Percentiles rank a stretch among this genome's conserved stretches.
Conservation (phyloP, 1,139 yeast genomes). For the Taphrina wiesneri region DNA sequence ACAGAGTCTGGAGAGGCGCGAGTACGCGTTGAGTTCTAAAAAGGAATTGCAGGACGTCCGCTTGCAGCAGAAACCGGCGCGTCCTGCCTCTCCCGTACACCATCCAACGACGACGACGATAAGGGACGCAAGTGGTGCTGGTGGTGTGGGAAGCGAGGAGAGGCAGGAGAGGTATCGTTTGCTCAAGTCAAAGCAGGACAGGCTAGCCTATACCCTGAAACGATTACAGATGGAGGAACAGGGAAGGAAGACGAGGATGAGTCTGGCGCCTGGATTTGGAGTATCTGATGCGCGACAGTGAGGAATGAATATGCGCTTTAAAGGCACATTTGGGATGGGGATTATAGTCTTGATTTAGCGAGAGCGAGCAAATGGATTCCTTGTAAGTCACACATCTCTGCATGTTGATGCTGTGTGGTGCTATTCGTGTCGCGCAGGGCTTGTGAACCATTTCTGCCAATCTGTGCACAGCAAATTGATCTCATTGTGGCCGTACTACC, state of each 20-base stretch:
- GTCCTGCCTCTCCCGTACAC: not conserved
- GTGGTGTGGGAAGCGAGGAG: not conserved
- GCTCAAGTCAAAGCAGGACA: slow-evolving; percentile 26
- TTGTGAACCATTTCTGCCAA: no score
- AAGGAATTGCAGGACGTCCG: slow-evolving; percentile 34
- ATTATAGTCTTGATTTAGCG: not conserved
- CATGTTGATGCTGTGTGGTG: no score
- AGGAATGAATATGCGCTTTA: no score
- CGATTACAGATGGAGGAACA: slow-evolving; percentile 23
- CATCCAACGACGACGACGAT: no score
- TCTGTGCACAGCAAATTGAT: no score
- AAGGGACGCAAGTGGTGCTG: not conserved
- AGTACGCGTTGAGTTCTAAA: slow-evolving; percentile 20
- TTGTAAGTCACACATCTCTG: not conserved
- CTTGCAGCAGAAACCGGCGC: slow-evolving; percentile 29
- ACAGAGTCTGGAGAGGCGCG: slow-evolving; percentile 25
- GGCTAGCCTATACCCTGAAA: slow-evolving; percentile 31
- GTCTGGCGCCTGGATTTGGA: slow-evolving; percentile 21
- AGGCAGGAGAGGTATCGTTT: slow-evolving; percentile 20
- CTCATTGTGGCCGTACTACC: no score
- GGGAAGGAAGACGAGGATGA: slow-evolving; percentile 31
- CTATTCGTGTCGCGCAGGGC: no score
- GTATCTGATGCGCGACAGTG: not conserved
- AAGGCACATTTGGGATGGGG: not conserved
- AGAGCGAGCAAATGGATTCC: not conserved